Evolutionary conservation across 2,329 filamentous ascomycete species (phyloP).

Genomic region (Trichoderma atrobrunneum): DNA sequence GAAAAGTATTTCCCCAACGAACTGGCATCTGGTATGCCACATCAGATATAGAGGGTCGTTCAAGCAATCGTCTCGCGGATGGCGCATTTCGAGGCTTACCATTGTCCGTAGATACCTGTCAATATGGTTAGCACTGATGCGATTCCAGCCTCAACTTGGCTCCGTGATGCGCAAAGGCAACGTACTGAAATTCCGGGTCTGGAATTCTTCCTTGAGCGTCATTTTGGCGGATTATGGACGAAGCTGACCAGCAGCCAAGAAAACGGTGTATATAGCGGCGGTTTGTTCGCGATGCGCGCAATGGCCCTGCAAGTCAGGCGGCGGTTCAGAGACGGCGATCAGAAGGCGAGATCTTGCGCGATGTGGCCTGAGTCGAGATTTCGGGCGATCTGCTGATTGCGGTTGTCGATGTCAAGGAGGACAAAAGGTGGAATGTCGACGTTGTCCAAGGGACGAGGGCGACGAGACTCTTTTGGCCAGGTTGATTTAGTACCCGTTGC

Average conservation of each 20-base stretch:
- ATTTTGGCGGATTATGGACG: conserved; percentile 47
- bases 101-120: conserved; percentile 72
- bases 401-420: conserved; percentile 2
- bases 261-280: conserved; percentile 1
- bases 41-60: background rate
- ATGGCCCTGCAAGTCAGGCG: background rate
- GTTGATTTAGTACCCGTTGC: conserved; percentile 12
- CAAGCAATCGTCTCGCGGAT: background rate
- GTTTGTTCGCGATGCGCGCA: conserved; percentile 16
- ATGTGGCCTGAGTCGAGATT: background rate
- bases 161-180: conserved; percentile 21
- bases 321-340: background rate
- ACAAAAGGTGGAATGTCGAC: conserved; percentile 16
- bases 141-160: background rate
- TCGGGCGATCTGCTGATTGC: background rate
- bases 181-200: conserved; percentile 72
- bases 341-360: background rate
- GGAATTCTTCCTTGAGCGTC: conserved; percentile 70
- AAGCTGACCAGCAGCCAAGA: conserved; percentile 19
- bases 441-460: conserved; percentile 19
- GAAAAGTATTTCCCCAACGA: background rate
- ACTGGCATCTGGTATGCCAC: background rate
- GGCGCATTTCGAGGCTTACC: conserved; percentile 49
- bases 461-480: conserved; percentile 16
- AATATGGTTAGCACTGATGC: conserved; percentile 32